Evolutionary conservation across 352 stramenopile genomes (phyloP).

Genomic region (Globisporangium cylindrosporum): DNA sequence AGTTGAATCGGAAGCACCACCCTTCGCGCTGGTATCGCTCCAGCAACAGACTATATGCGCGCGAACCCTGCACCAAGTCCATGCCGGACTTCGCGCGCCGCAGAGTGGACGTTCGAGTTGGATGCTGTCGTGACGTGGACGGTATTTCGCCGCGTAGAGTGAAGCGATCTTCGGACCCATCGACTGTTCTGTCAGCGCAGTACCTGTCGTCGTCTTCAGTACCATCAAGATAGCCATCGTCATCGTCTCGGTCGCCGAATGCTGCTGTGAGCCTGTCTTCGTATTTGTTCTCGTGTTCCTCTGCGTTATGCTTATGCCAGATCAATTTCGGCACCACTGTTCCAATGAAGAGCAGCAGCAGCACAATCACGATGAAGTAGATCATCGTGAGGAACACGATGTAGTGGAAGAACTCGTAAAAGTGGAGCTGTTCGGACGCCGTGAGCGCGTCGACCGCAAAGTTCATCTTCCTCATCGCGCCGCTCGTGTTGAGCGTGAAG

Average conservation of each 20-base stretch:
- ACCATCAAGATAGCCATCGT: slow-evolving; percentile 11
- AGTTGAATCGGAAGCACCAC: slow-evolving; percentile 75
- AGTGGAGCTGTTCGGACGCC: slow-evolving; percentile 65
- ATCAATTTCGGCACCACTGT: slow-evolving; percentile 81
- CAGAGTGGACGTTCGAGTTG: slow-evolving; percentile 26
- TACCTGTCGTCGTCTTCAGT: slow-evolving; percentile 25
- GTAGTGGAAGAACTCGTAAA: slow-evolving; percentile 91
- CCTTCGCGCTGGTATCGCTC: slow-evolving; percentile 80
- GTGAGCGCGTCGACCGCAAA: slow-evolving; percentile 51
- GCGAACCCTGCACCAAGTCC: slow-evolving; percentile 69
- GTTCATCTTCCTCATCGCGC: slow-evolving; percentile 46
- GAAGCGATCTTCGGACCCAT: slow-evolving; percentile 27
- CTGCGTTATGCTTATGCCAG: slow-evolving; percentile 48
- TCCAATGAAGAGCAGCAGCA: slow-evolving; percentile 79
- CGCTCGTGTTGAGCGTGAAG: slow-evolving; percentile 85
- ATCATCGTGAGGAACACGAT: slow-evolving; percentile 89
- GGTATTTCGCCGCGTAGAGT: slow-evolving; percentile 4
- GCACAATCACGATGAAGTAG: slow-evolving; percentile 87
- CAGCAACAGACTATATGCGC: slow-evolving; percentile 68
- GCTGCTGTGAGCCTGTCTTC: slow-evolving; percentile 4
- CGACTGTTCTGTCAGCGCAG: slow-evolving; percentile 21
- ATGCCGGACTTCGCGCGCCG: slow-evolving; percentile 58
- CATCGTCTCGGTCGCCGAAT: background rate
- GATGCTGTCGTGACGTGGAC: slow-evolving; percentile 13
- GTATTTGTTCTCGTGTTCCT: slow-evolving; percentile 16